These are phyloP conservation scores for Whalleya microplaca DNA, from an alignment of 2,329 filamentous ascomycete species.

Conservation along the genomic window DNA sequence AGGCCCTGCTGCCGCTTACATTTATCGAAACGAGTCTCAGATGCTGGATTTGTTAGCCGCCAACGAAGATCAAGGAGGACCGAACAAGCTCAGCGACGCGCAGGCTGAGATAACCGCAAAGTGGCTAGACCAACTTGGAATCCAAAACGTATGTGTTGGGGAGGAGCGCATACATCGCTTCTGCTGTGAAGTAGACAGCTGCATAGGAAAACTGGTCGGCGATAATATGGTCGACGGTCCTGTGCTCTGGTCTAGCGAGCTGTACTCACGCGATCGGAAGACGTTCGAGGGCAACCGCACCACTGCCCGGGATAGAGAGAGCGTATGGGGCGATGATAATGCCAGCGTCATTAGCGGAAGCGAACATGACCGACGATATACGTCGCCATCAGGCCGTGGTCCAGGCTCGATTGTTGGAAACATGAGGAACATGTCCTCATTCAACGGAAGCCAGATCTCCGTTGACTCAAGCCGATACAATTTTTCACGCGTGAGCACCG, in stretches of 20 bases:
- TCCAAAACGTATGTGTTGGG: conserved; percentile 92
- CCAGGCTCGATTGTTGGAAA: conserved; percentile 60
- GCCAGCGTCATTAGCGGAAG: conserved; percentile 57
- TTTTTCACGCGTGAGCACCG: conserved; percentile 58
- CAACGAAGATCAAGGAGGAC: conserved; percentile 80
- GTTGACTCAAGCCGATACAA: conserved; percentile 71
- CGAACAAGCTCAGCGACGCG: conserved; percentile 94
- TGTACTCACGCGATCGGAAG: conserved; percentile 79
- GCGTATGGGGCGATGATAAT: conserved; percentile 54
- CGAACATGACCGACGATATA: conserved; percentile 56
- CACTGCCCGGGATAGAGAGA: conserved; percentile 48
- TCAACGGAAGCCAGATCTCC: conserved; percentile 71
- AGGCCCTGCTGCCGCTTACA: conserved; percentile 60
- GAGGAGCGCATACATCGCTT: conserved; percentile 96
- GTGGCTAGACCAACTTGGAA: conserved; percentile 80
- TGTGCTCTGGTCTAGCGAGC: conserved; percentile 88
- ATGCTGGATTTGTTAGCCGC: conserved; percentile 87
- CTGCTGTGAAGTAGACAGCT: conserved; percentile 85
- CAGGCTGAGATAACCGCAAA: conserved; percentile 82
- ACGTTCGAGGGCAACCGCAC: conserved; percentile 52
- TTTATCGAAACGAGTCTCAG: conserved; percentile 82
- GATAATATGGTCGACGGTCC: conserved; percentile 84
- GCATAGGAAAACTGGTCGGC: conserved; percentile 82
- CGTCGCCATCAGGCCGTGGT: conserved; percentile 44
- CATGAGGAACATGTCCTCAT: conserved; percentile 59